Percentiles rank a stretch among this genome's conserved stretches.
These are phyloP conservation scores for Calonectria hawksworthii DNA, from an alignment of 2,329 filamentous ascomycete genomes.

Conservation along the genomic window DNA sequence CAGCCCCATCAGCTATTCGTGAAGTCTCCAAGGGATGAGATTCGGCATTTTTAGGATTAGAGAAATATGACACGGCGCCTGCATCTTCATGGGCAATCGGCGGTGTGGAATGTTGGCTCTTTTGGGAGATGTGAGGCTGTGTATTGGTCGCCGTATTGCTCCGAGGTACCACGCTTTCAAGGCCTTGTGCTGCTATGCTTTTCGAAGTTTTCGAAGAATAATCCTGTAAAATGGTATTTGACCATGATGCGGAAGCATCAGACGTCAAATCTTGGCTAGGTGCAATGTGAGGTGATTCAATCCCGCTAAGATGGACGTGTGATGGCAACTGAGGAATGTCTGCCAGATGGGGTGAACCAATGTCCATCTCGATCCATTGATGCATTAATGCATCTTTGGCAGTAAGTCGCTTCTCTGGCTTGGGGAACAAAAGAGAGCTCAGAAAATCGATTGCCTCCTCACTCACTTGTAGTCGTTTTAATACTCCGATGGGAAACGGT, in stretches of 20 bases:
- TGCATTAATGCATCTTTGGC: background rate
- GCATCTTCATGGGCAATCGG: no score
- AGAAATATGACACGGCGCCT: no score
- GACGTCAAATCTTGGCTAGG: background rate
- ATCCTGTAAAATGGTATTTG: background rate
- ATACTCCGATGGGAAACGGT: background rate
- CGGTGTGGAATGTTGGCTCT: no score
- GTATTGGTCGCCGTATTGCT: background rate
- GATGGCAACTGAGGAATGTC: background rate
- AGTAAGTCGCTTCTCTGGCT: background rate
- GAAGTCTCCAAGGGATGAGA: no score
- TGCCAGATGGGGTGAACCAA: background rate
- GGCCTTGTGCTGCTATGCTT: background rate
- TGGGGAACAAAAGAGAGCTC: background rate
- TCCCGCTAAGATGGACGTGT: no score
- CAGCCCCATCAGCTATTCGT: no score
- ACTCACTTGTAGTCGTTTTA: background rate
- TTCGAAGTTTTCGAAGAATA: background rate
- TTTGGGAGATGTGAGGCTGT: no score
- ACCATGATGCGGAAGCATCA: background rate
- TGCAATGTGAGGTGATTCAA: background rate
- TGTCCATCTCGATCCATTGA: background rate
- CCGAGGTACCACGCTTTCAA: background rate
- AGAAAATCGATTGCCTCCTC: background rate
- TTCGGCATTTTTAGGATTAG: no score